Evolutionary conservation across 2,329 filamentous ascomycete species (phyloP).

Genomic region (Aspergillus floridensis): DNA sequence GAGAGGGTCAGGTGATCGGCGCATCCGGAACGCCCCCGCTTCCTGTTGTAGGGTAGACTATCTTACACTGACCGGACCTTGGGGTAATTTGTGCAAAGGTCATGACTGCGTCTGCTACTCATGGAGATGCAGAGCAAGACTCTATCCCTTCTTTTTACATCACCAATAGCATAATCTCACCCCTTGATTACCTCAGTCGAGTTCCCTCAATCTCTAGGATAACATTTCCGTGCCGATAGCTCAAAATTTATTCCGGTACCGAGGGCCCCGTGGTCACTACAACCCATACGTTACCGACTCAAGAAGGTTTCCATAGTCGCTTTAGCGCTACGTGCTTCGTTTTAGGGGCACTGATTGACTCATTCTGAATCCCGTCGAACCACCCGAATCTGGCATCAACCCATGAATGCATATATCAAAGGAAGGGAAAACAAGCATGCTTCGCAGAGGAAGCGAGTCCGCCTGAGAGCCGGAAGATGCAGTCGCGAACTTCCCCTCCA

Average conservation of each 20-base stretch:
- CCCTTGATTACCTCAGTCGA: not conserved
- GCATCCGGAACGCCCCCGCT: conserved; percentile 15
- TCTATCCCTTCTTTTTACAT: not conserved
- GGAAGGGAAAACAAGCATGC: too few species aligned
- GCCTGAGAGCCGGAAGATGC: too few species aligned
- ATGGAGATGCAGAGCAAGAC: not conserved
- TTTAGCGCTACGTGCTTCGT: not conserved
- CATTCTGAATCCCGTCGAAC: not conserved
- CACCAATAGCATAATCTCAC: not conserved
- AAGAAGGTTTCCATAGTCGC: not conserved
- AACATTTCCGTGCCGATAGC: not conserved
- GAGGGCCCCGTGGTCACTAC: too few species aligned
- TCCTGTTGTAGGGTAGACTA: not conserved
- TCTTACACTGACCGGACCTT: not conserved
- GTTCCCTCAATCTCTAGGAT: not conserved
- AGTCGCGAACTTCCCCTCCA: too few species aligned
- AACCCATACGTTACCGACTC: not conserved
- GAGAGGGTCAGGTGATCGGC: conserved; percentile 24
- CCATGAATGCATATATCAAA: too few species aligned
- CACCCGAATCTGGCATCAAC: not conserved
- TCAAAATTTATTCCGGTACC: not conserved
- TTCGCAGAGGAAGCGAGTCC: too few species aligned
- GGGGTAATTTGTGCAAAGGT: not conserved
- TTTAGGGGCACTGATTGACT: not conserved
- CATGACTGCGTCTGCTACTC: not conserved